A percentile compares a stretch with the other conserved stretches of the same genome.
Conservation (phyloP, 495 filamentous ascomycete species). For the Penicillium coffeae region DNA sequence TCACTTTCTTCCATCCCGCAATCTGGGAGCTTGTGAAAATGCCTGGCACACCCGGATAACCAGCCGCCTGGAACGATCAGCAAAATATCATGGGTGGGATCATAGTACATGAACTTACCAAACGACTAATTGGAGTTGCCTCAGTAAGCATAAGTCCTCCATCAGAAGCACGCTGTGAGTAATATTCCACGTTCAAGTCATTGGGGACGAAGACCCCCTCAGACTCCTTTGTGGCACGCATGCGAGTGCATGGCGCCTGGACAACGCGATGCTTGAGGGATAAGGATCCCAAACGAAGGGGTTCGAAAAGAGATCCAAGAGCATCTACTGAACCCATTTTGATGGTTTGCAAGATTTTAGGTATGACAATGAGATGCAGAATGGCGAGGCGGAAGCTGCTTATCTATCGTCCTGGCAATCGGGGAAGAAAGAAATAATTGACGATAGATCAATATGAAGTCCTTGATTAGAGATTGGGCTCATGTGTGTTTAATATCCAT, state of each 20-base stretch:
- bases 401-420: no score
- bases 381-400: no score
- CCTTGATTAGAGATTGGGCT: not conserved
- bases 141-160: conserved; percentile 50
- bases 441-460: not conserved
- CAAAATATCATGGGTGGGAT: not conserved
- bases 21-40: conserved; percentile 44
- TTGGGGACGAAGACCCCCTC: conserved; percentile 36
- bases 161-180: conserved; percentile 43
- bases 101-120: conserved; percentile 10
- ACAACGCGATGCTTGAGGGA: conserved; percentile 48
- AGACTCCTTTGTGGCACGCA: conserved; percentile 39
- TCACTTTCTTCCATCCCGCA: conserved; percentile 47
- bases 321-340: conserved; percentile 27
- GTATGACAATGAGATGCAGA: not conserved
- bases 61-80: conserved; percentile 22
- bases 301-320: conserved; percentile 47
- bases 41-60: conserved; percentile 45
- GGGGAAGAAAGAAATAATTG: no score
- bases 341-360: no score
- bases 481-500: conserved; percentile 3
- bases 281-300: conserved; percentile 44
- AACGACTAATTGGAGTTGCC: conserved; percentile 36
- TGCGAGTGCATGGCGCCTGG: conserved; percentile 52
- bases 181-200: conserved; percentile 45